Percentiles rank a stretch among this genome's conserved stretches.
phyloP scores from a whole-genome alignment of 2,329 filamentous ascomycete genomes.

The Hypomyces rosellus region DNA sequence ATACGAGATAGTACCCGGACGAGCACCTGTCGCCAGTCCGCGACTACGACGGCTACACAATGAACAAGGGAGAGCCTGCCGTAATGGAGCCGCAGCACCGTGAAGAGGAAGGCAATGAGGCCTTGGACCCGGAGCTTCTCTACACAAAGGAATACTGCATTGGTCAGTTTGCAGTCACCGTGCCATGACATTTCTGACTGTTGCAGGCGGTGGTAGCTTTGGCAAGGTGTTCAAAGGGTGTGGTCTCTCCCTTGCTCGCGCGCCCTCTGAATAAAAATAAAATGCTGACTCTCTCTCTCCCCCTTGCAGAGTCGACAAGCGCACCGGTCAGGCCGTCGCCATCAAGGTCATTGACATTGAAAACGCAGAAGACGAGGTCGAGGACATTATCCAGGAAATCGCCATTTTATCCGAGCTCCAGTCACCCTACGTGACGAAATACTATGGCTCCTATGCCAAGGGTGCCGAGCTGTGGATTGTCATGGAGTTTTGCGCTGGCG shows the following conservation, averaged over 20 bases:
- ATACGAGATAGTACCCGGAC: neutral
- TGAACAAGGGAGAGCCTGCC: constrained; percentile 16
- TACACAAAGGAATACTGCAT: constrained; percentile 93
- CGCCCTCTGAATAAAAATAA: neutral
- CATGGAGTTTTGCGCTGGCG: constrained; percentile 98
- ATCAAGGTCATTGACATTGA: constrained; percentile 99
- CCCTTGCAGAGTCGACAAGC: constrained; percentile 72
- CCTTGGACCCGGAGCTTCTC: constrained; percentile 74
- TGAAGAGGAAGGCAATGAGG: constrained; percentile 42
- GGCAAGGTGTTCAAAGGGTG: constrained; percentile 99
- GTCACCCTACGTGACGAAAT: constrained; percentile 94
- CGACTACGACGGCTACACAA: constrained; percentile 18
- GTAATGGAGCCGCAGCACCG: too few species aligned
- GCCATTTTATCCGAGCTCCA: constrained; percentile 93
- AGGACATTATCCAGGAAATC: constrained; percentile 99
- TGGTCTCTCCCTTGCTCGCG: constrained; percentile 1
- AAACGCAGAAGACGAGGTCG: constrained; percentile 97
- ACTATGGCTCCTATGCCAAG: constrained; percentile 94
- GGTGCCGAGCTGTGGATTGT: constrained; percentile 98
- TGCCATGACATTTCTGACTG: constrained; percentile 18
- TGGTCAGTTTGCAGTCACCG: constrained; percentile 44
- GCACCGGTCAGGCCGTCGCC: constrained; percentile 86
- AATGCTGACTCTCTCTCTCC: neutral
- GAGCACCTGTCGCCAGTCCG: too few species aligned
- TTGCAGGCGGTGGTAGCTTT: constrained; percentile 85